Evolutionary conservation across 2,329 filamentous ascomycete genomes (phyloP), one percentile per base, ranked within the genome.

Genomic region (Curvularia spicifera): DNA sequence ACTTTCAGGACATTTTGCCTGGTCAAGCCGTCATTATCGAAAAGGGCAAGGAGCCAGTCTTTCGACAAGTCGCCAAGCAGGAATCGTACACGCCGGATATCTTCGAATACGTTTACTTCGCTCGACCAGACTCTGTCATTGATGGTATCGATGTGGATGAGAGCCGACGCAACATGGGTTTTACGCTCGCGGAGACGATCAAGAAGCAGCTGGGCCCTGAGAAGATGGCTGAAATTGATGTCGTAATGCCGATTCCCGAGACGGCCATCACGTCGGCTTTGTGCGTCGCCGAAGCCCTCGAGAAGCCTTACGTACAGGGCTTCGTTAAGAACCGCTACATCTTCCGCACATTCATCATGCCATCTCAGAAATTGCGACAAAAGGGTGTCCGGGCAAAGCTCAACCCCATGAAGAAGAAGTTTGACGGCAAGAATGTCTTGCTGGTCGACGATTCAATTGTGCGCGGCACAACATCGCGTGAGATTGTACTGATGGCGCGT

Each of bases 241-340:
- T 87, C 54, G 89, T 96, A 40, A 93, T 96, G 70, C 91, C 92
- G 0, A 90, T 96, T 59, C 90, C 90, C 0, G 90, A 93, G 76
- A 96, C 93, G 0, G 89, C 88, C 43, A 93, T 93, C 62, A 93
- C 90, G 0, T 89, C 91, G 1, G 92, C 93, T 2, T 86, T 90
- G 8, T 87, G 85, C 47, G 84, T 96, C 26, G 89, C 92, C n/a
- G 85, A 88, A 69, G 83, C 86, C 40, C 83, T 97, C 18, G 84
- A 87, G 66, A 93, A 91, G 74, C 90, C 90, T 1, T 92, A 90
- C 71, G 89, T 85, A 57, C 90, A 91, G 72, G 93, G 88, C 2
- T 94, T 96, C 69, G 88, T 96, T 64, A 96, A 95, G 83, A 96
- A 96, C 77, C 85, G 91, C 51, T 96, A 96, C 75, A 89, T 96